Evolutionary conservation across 78 protist species (phyloP).

Genomic region (Monosiga brevicollis): DNA sequence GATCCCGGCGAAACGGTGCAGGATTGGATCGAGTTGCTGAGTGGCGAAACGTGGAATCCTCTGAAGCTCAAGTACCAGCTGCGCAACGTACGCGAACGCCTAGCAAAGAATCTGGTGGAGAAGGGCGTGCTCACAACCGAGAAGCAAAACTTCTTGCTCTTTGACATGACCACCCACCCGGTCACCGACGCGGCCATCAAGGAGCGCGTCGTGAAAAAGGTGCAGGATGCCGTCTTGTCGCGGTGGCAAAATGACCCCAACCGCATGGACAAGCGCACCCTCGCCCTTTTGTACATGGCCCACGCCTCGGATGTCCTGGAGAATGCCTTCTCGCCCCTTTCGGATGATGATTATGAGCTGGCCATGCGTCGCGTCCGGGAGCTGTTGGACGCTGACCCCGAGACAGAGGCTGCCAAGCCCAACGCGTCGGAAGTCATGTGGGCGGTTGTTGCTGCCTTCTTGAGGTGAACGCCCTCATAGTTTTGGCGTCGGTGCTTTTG

Average conservation of each 20-base stretch:
- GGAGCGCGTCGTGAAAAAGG: constrained; percentile 3
- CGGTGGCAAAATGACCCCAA: constrained; percentile 21
- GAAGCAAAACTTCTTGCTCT: constrained; percentile 23
- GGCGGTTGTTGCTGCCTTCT: neutral
- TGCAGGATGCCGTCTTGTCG: constrained; percentile 21
- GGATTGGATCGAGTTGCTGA: constrained; percentile 14
- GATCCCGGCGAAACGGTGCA: neutral
- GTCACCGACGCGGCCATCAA: neutral
- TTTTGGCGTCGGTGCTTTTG: too few species aligned
- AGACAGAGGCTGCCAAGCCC: constrained; percentile 1
- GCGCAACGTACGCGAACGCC: constrained; percentile 20
- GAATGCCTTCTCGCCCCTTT: constrained; percentile 20
- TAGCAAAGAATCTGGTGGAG: constrained; percentile 17
- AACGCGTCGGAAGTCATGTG: neutral
- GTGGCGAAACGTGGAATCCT: constrained; percentile 32
- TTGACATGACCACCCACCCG: constrained; percentile 38
- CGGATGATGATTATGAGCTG: constrained; percentile 25
- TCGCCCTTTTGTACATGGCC: constrained; percentile 27
- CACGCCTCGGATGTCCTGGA: constrained; percentile 31
- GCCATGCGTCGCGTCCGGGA: constrained; percentile 22
- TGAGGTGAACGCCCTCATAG: too few species aligned
- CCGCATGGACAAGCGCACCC: constrained; percentile 25
- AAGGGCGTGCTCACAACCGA: constrained; percentile 21
- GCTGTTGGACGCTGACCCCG: constrained; percentile 18
- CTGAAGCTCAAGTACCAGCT: constrained; percentile 17